phyloP scores from a whole-genome alignment of 129 eudicot genomes.

The Centella asiatica region DNA sequence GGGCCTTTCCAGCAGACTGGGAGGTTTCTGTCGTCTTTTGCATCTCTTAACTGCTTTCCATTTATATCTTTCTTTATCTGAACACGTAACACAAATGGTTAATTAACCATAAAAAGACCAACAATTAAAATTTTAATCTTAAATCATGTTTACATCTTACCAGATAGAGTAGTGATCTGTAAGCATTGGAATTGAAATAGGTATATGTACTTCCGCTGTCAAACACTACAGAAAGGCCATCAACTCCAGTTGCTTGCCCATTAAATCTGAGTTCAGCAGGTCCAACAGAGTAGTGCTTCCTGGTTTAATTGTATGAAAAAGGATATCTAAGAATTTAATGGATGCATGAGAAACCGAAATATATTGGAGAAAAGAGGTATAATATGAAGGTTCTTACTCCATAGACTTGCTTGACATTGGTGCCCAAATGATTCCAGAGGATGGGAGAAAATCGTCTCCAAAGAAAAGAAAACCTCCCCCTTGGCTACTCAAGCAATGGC shows the following conservation, averaged over 20 bases:
- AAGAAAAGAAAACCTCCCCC: constrained; percentile 92
- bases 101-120: neutral
- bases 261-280: constrained; percentile 52
- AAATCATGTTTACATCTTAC: constrained; percentile 19
- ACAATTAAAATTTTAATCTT: neutral
- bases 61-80: constrained; percentile 52
- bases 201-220: constrained; percentile 94
- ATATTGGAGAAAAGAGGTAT: constrained; percentile 4
- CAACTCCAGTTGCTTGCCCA: constrained; percentile 46
- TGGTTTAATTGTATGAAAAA: constrained; percentile 11
- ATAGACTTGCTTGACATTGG: constrained; percentile 47
- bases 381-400: constrained; percentile 36
- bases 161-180: constrained; percentile 42
- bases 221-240: constrained; percentile 57
- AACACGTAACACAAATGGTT: constrained; percentile 9
- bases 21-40: constrained; percentile 62
- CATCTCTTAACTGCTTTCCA: constrained; percentile 38
- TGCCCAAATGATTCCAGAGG: constrained; percentile 67
- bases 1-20: constrained; percentile 92
- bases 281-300: constrained; percentile 71
- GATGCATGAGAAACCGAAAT: neutral
- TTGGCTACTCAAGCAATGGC: constrained; percentile 75
- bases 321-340: neutral
- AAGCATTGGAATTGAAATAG: constrained; percentile 58
- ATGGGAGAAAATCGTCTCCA: constrained; percentile 56